Base-by-base conservation (phyloP, 148 eudicot species). In the Selenicereus undatus region DNA sequence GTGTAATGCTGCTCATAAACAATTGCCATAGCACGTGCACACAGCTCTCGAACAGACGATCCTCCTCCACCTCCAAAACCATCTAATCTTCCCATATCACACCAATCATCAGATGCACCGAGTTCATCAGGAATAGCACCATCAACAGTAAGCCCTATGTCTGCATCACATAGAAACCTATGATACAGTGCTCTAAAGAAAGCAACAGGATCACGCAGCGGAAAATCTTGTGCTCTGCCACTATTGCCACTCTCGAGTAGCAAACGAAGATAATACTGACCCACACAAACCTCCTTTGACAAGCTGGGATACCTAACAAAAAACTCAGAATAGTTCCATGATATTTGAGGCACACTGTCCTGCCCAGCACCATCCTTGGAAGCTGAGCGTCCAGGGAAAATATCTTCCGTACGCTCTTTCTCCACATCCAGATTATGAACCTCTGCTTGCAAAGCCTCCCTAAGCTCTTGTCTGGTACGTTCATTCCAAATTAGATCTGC, bases 1-100 rank as follows among this genome's bases (percentile, higher is more conserved):
- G 81, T 85, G 83, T 85, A 81, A 83, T 96, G 99, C 62, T 93
- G 98, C 85, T 96, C 99, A 82, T 96, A 96, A 26, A 96, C 99
- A 84, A 96, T 96, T 6, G 99, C 91, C 99, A 96, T 93, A 75
- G 99, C 99, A 83, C 99, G 91, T 35, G 99, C 99, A 87, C 99
- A 93, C 79, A 96, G 91, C 86, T 96, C 99, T 78, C 99, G 88
- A 16, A 96, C 99, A 48, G 97, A 96, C 76, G 88, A 91, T 29
- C 98, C 98, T 5, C 98, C 99, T 58, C 98, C 99, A 73, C 99
- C 99, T 48, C 99, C 99, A 91, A 96, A 96, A 83, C 99, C 99
- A 92, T 96, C 99, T 86, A 96, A 81, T 84, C 99, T 89, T 77
- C 93, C 98, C 99, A 96, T 91, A 82, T 96, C 99, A 91, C 99